Evolutionary conservation across 1,284 basidiomycete genomes (phyloP).

Genomic region (Apiotrichum akiyoshidainum): DNA sequence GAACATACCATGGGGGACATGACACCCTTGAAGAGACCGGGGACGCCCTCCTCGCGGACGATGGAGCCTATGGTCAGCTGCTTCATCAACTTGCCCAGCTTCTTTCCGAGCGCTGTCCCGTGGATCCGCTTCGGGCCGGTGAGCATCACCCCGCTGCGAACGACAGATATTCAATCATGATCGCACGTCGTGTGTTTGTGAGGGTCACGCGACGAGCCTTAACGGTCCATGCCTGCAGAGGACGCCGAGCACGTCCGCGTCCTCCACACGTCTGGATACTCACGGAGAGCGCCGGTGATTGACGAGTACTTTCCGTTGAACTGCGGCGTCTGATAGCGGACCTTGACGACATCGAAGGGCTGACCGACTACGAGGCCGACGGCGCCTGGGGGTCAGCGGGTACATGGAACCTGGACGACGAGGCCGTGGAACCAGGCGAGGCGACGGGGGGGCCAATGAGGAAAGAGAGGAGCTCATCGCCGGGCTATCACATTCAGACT

Average conservation of each 20-base stretch:
- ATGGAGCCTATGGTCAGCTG: constrained; percentile 24
- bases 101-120: too few species aligned
- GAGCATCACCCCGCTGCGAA: too few species aligned
- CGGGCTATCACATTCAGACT: too few species aligned
- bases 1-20: constrained; percentile 49
- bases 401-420: background rate
- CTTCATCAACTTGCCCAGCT: background rate
- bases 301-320: constrained; percentile 42
- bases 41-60: constrained; percentile 38
- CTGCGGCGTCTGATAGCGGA: constrained; percentile 47
- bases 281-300: constrained; percentile 44
- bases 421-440: too few species aligned
- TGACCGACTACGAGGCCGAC: constrained; percentile 51
- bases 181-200: too few species aligned
- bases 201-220: too few species aligned
- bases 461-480: too few species aligned
- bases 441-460: too few species aligned
- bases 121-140: too few species aligned
- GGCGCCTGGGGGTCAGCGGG: constrained; percentile 36
- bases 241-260: background rate
- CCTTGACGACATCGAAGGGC: constrained; percentile 51
- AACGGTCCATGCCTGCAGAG: constrained; percentile 10
- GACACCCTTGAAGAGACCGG: constrained; percentile 50
- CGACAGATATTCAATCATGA: too few species aligned
- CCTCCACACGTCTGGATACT: constrained; percentile 15